A percentile compares a stretch with the other conserved stretches of the same genome.
Conservation (phyloP, 345 rosid genomes). For the Brassica rapa region DNA sequence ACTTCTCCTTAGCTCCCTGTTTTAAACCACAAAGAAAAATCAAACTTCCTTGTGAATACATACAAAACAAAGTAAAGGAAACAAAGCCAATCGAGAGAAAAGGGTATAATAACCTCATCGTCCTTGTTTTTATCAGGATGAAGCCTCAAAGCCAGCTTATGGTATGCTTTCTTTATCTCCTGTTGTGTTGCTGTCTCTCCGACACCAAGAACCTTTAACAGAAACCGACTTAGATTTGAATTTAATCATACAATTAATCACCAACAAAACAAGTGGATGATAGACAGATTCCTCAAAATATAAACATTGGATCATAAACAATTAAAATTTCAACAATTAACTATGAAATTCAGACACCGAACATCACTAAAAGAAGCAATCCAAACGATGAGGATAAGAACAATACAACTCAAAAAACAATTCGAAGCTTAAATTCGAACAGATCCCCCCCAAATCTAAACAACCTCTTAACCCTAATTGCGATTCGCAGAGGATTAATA, state of each 20-base stretch:
- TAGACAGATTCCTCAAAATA: neutral
- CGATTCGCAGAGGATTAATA: neutral
- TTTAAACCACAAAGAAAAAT: neutral
- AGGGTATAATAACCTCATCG: slow-evolving; percentile 55
- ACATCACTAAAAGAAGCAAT: neutral
- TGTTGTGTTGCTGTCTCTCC: slow-evolving; percentile 62
- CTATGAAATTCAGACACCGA: neutral
- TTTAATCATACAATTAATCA: neutral
- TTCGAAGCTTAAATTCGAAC: neutral
- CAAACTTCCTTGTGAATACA: slow-evolving; percentile 31
- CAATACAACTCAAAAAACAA: neutral
- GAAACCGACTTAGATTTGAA: neutral
- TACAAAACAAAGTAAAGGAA: neutral
- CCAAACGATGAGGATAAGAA: neutral
- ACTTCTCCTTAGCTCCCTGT: slow-evolving; percentile 94
- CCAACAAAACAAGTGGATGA: slow-evolving; percentile 1
- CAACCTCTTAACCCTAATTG: slow-evolving; percentile 6
- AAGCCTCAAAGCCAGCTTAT: slow-evolving; percentile 77
- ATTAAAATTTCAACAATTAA: slow-evolving; percentile 1
- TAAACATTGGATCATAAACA: neutral
- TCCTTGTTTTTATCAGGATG: slow-evolving; percentile 95
- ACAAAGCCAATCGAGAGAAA: neutral
- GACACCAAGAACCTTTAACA: slow-evolving; percentile 74
- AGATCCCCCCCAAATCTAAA: neutral
- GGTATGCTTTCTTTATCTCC: slow-evolving; percentile 86